Evolutionary conservation across 345 rosid genomes (phyloP).

Genomic region (Geranium brycei): DNA sequence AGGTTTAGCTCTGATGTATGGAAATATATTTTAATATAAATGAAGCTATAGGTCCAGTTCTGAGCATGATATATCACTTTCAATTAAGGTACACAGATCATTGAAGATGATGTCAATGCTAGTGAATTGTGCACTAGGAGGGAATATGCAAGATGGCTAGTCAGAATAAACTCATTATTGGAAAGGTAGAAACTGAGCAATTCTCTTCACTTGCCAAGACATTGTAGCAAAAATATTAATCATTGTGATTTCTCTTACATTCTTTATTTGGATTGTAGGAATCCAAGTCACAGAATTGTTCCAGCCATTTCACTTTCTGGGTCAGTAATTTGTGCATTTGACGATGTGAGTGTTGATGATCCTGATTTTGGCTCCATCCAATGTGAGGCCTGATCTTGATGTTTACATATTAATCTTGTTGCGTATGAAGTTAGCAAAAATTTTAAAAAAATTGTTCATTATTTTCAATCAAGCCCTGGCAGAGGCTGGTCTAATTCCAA

Average conservation of each 20-base stretch:
- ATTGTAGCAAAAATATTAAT: background rate
- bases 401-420: conserved; percentile 3
- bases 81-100: conserved; percentile 50
- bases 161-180: conserved; percentile 40
- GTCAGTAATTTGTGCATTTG: conserved; percentile 47
- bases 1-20: background rate
- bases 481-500: conserved; percentile 62
- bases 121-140: conserved; percentile 72
- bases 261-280: conserved; percentile 28
- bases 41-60: conserved; percentile 25
- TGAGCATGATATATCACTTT: conserved; percentile 29
- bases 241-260: conserved; percentile 9
- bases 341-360: conserved; percentile 49
- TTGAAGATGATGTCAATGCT: conserved; percentile 44
- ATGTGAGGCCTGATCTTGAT: conserved; percentile 24
- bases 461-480: conserved; percentile 46
- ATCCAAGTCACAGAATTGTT: conserved; percentile 51
- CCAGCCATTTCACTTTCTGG: conserved; percentile 55
- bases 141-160: conserved; percentile 82
- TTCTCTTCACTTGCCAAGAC: background rate
- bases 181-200: conserved; percentile 42
- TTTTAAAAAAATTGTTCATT: conserved; percentile 4
- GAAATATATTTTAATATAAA: background rate
- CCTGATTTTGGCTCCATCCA: conserved; percentile 58
- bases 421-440: background rate